Conservation (phyloP, 2,329 filamentous ascomycete genomes). For the Neurospora sp. region DNA sequence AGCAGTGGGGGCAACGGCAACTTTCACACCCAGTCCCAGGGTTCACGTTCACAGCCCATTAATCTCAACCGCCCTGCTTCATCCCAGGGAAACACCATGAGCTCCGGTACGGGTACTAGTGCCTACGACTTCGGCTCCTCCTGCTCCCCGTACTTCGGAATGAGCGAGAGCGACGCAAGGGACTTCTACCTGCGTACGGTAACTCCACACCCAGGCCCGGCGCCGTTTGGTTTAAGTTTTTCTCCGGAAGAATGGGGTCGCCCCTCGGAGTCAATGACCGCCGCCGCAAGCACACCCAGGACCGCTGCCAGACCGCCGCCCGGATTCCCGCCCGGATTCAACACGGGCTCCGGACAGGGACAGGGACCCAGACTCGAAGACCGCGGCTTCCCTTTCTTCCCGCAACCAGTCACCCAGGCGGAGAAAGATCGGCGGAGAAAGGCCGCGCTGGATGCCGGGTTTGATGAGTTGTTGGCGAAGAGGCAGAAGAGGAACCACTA, state of each 20-base stretch:
- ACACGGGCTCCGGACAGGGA: background rate
- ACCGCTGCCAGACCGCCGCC: background rate
- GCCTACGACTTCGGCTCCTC: background rate
- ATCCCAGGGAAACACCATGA: background rate
- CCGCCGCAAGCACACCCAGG: background rate
- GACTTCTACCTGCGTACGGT: background rate
- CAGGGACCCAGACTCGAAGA: background rate
- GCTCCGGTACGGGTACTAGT: background rate
- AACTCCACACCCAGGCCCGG: background rate
- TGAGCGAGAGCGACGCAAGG: background rate
- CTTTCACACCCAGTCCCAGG: background rate
- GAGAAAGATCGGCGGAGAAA: background rate
- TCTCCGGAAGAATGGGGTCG: background rate
- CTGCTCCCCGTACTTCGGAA: background rate
- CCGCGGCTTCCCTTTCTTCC: background rate
- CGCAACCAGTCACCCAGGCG: background rate
- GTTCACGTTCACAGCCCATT: background rate
- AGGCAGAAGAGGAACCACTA: background rate
- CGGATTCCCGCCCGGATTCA: background rate
- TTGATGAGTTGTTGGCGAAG: background rate
- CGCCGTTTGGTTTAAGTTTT: background rate
- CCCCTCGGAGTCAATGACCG: background rate
- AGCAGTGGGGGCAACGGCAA: background rate
- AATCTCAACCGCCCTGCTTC: too few species aligned
- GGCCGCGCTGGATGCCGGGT: background rate